Evolutionary conservation across 306 rosid genomes (phyloP).

Genomic region (Potentilla sterilis): DNA sequence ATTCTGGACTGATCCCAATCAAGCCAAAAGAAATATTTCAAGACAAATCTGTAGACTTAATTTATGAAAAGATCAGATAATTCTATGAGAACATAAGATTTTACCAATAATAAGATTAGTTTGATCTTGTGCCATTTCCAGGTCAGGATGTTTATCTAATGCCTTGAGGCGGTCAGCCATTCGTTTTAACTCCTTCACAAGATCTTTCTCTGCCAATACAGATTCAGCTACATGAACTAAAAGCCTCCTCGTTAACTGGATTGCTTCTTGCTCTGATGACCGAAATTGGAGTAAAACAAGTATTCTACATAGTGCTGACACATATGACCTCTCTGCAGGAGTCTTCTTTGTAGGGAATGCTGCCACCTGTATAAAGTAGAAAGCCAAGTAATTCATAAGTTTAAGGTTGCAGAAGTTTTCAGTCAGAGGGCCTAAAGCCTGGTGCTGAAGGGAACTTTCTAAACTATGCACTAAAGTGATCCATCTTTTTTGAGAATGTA

Average conservation of each 20-base stretch:
- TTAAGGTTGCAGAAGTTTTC: conserved; percentile 12
- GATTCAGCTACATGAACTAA: conserved; percentile 33
- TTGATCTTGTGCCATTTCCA: conserved; percentile 48
- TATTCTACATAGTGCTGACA: conserved; percentile 61
- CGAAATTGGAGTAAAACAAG: conserved; percentile 74
- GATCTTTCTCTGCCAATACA: conserved; percentile 40
- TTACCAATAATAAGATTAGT: conserved; percentile 49
- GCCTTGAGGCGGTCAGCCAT: conserved; percentile 65
- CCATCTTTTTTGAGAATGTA: no score
- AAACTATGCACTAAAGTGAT: background rate
- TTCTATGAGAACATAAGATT: background rate
- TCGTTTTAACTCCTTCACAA: conserved; percentile 44
- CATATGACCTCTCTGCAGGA: conserved; percentile 76
- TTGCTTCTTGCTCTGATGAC: conserved; percentile 64
- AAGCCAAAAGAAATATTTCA: background rate
- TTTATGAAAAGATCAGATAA: background rate
- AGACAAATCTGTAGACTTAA: background rate
- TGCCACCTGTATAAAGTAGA: conserved; percentile 51
- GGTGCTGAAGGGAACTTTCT: no score
- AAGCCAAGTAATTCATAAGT: conserved; percentile 18
- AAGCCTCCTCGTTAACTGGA: conserved; percentile 68
- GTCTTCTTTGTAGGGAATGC: conserved; percentile 71
- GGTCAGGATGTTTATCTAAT: conserved; percentile 53
- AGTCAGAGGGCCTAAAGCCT: background rate
- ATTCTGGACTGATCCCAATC: background rate